Conservation (phyloP, 768 basidiomycete genomes). For the Macrolepiota dolichaula region DNA sequence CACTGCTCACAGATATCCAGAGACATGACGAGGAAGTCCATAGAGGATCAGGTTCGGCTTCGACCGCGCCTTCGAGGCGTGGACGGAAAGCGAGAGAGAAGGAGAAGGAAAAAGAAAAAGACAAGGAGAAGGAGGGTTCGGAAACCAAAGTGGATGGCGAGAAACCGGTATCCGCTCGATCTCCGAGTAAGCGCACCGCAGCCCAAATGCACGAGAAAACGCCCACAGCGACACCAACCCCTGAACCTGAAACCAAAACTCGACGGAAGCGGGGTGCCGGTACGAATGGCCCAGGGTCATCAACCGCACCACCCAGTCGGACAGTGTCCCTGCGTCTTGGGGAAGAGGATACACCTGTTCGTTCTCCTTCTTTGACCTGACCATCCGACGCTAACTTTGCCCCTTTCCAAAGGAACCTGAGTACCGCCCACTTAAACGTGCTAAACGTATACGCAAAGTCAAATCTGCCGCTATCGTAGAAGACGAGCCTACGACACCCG, state of each 20-base stretch:
- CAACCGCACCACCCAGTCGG: conserved; percentile 16
- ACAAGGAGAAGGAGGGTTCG: background rate
- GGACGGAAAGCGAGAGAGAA: conserved; percentile 4
- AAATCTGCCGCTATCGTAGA: conserved; percentile 39
- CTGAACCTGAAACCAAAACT: conserved; percentile 56
- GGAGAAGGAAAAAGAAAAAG: background rate
- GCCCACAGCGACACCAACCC: conserved; percentile 59
- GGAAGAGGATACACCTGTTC: conserved; percentile 20
- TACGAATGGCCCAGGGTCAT: background rate
- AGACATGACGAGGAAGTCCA: conserved; percentile 65
- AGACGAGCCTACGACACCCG: conserved; percentile 30
- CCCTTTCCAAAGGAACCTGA: conserved; percentile 25
- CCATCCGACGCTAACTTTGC: background rate
- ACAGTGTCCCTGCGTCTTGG: conserved; percentile 16
- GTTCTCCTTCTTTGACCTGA: conserved; percentile 1
- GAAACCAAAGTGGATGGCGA: conserved; percentile 20
- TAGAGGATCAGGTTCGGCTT: conserved; percentile 30
- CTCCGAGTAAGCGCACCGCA: conserved; percentile 25
- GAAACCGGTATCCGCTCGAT: conserved; percentile 29
- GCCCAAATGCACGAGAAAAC: conserved; percentile 44
- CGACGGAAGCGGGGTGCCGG: conserved; percentile 21
- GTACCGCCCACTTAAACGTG: conserved; percentile 34
- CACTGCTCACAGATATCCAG: conserved; percentile 75
- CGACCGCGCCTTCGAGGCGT: conserved; percentile 29
- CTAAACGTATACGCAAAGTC: conserved; percentile 36